Percentiles rank a stretch among this genome's conserved stretches.
Evolutionary conservation across 176 grass and related monocot species (phyloP).

Genomic region (Triticum urartu): DNA sequence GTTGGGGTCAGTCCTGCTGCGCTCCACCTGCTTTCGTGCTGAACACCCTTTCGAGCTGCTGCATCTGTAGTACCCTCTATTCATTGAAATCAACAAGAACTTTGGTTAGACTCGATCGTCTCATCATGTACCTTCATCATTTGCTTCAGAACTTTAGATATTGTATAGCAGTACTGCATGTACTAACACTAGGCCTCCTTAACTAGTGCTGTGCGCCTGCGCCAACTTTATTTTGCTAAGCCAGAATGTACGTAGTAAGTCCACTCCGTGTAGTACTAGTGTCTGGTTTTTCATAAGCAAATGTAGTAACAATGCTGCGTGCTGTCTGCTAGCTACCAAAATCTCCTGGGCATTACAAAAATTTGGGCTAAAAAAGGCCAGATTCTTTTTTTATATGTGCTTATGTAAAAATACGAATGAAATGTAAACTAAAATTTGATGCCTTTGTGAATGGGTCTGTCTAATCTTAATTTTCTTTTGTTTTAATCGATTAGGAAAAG

Average conservation of each 20-base stretch:
- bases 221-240: not conserved
- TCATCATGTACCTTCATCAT: not conserved
- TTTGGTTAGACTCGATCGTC: slow-evolving; percentile 21
- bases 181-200: not conserved
- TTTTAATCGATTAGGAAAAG: not conserved
- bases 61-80: slow-evolving; percentile 97
- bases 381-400: not conserved
- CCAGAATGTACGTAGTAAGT: not conserved
- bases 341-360: not conserved
- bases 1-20: slow-evolving; percentile 84
- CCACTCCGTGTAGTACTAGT: not conserved
- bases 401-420: not conserved
- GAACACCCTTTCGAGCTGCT: slow-evolving; percentile 98
- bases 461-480: not conserved
- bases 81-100: slow-evolving; percentile 32
- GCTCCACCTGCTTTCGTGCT: slow-evolving; percentile 96
- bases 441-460: not conserved
- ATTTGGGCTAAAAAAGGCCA: not conserved
- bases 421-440: not conserved
- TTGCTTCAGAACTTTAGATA: not conserved
- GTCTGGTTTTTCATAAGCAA: not conserved
- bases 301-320: not conserved
- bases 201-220: not conserved
- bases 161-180: not conserved
- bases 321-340: not conserved